phyloP scores from a whole-genome alignment of 805 yeast genomes.

The Saccharomycopsis malanga region DNA sequence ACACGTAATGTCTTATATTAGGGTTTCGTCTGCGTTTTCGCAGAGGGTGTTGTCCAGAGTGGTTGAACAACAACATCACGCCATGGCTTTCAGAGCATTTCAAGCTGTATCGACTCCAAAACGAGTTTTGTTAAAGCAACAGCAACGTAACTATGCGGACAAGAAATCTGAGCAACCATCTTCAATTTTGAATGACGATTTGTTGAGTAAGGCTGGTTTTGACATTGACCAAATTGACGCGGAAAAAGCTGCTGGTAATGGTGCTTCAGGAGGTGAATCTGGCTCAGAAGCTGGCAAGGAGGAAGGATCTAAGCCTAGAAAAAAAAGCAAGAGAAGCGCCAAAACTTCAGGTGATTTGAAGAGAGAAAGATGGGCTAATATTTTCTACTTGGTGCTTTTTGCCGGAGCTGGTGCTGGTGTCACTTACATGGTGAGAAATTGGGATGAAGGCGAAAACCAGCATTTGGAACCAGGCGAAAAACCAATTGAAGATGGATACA shows the following conservation, averaged over 20 bases:
- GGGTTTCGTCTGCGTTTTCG: too few species aligned
- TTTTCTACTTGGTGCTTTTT: constrained; percentile 53
- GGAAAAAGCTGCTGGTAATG: constrained; percentile 14
- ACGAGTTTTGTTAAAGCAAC: not conserved
- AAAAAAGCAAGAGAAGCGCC: constrained; percentile 48
- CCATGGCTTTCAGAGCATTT: too few species aligned
- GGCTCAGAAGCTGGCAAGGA: constrained; percentile 22
- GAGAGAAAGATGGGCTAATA: constrained; percentile 74
- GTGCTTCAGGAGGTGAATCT: constrained; percentile 21
- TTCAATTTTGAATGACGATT: constrained; percentile 70
- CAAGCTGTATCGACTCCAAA: too few species aligned
- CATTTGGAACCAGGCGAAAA: constrained; percentile 34
- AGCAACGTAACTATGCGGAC: not conserved
- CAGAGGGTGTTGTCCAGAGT: too few species aligned
- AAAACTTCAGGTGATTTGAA: constrained; percentile 68
- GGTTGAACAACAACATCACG: too few species aligned
- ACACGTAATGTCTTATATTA: too few species aligned
- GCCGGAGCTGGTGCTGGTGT: constrained; percentile 46
- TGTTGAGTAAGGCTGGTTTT: constrained; percentile 78
- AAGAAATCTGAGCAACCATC: constrained; percentile 26
- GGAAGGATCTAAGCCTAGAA: constrained; percentile 19
- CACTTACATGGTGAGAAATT: constrained; percentile 71
- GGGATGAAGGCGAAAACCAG: constrained; percentile 72
- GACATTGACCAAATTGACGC: constrained; percentile 28
- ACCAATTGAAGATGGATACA: constrained; percentile 57